A percentile compares a stretch with the other conserved stretches of the same genome.
phyloP scores from a whole-genome alignment of 2,329 filamentous ascomycete species.

The Rasamsonia emersonii region DNA sequence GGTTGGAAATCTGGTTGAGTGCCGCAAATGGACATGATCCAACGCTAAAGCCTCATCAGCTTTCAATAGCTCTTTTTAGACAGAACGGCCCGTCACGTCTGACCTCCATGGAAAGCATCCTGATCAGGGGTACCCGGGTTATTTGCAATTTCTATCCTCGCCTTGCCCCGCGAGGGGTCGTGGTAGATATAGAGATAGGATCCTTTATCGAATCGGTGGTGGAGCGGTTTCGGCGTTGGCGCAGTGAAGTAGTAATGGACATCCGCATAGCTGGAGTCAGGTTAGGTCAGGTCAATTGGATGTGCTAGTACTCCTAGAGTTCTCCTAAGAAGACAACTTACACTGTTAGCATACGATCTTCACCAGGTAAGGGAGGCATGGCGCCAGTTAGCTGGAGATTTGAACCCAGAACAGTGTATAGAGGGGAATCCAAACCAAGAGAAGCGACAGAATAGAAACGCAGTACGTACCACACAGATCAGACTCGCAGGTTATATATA shows the following conservation, averaged over 20 bases:
- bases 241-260: constrained; percentile 56
- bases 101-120: constrained; percentile 55
- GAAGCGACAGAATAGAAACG: constrained; percentile 6
- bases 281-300: constrained; percentile 7
- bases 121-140: constrained; percentile 55
- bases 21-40: constrained; percentile 44
- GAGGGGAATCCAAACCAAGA: neutral
- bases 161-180: constrained; percentile 43
- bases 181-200: constrained; percentile 59
- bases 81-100: constrained; percentile 16
- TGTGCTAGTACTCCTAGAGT: neutral
- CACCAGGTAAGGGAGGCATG: constrained; percentile 40
- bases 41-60: constrained; percentile 31
- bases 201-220: constrained; percentile 56
- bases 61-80: neutral
- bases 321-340: constrained; percentile 31
- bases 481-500: neutral
- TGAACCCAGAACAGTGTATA: neutral
- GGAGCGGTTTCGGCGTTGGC: constrained; percentile 46
- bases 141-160: constrained; percentile 55
- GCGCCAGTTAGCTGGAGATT: constrained; percentile 8
- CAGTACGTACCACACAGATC: constrained; percentile 4
- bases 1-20: constrained; percentile 52
- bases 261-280: constrained; percentile 48
- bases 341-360: constrained; percentile 40